Conservation (phyloP, 2,329 filamentous ascomycete genomes). For the Camillea tinctor region DNA sequence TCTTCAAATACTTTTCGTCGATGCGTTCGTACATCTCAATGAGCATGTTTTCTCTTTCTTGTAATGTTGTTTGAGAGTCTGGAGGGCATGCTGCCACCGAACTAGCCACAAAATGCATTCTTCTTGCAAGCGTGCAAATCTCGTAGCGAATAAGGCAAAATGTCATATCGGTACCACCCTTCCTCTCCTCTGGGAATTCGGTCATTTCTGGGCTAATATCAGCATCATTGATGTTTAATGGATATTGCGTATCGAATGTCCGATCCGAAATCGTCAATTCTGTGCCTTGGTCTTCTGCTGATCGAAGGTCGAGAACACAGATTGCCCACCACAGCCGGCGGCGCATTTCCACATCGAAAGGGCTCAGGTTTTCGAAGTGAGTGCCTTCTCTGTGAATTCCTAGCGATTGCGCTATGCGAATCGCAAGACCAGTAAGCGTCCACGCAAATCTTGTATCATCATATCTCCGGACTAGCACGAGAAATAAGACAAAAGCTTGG, state of each 20-base stretch:
- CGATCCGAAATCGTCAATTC: conserved; percentile 45
- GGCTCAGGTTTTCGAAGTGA: conserved; percentile 49
- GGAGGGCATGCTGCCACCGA: conserved; percentile 31
- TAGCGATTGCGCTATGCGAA: conserved; percentile 53
- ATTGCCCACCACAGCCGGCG: conserved; percentile 63
- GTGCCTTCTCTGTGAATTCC: conserved; percentile 59
- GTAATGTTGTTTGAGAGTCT: conserved; percentile 34
- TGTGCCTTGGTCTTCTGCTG: conserved; percentile 58
- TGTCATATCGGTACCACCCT: conserved; percentile 54
- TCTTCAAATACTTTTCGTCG: conserved; percentile 52
- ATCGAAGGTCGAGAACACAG: conserved; percentile 57
- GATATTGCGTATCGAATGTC: conserved; percentile 52
- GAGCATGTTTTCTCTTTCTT: conserved; percentile 47
- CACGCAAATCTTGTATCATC: conserved; percentile 57
- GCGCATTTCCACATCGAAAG: conserved; percentile 63
- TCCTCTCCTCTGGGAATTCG: conserved; percentile 44
- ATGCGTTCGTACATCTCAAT: conserved; percentile 47
- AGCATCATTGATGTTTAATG: conserved; percentile 56
- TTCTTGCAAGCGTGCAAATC: conserved; percentile 41
- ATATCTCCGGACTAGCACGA: conserved; percentile 51
- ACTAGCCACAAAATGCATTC: conserved; percentile 38
- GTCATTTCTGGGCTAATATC: conserved; percentile 50
- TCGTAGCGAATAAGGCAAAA: conserved; percentile 45
- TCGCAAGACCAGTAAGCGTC: conserved; percentile 62
- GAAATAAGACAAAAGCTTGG: conserved; percentile 61